A percentile compares a stretch with the other conserved stretches of the same genome.
Evolutionary conservation across 371 early-diverging fungal species (phyloP).

Genomic region (Saksenaea vasiformis): DNA sequence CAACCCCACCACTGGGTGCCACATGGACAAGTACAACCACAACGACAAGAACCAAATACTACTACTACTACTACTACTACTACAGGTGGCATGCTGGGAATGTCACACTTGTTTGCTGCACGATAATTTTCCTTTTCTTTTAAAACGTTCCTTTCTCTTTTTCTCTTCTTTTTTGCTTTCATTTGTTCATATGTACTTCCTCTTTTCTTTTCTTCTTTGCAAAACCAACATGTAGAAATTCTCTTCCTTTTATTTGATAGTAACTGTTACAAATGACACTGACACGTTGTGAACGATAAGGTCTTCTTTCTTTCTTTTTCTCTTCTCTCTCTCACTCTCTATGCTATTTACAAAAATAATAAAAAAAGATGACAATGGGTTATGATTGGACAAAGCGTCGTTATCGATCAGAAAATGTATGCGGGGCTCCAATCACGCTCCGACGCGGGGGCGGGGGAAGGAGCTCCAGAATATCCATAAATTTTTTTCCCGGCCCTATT

Average conservation of each 20-base stretch:
- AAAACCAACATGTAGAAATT: neutral
- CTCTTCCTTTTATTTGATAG: neutral
- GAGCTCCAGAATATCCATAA: too few species aligned
- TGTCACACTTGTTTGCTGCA: neutral
- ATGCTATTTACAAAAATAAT: neutral
- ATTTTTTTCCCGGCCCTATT: constrained; percentile 13
- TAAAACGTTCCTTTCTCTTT: neutral
- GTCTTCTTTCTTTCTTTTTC: neutral
- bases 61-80: too few species aligned
- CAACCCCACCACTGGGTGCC: neutral
- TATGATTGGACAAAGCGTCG: neutral
- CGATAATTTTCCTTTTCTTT: neutral
- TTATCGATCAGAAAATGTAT: too few species aligned
- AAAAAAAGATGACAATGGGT: neutral
- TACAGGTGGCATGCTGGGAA: constrained; percentile 1
- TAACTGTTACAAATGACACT: neutral
- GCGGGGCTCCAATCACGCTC: neutral
- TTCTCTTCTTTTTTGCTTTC: neutral
- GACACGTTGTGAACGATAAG: neutral
- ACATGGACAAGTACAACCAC: neutral
- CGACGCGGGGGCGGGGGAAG: neutral
- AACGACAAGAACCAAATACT: neutral
- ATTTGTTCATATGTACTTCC: neutral
- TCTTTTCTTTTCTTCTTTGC: neutral
- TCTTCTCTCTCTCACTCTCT: neutral